Evolutionary conservation across 2,329 filamentous ascomycete genomes (phyloP), one percentile per base, ranked within the genome.

Genomic region (Fusarium nelsonii): DNA sequence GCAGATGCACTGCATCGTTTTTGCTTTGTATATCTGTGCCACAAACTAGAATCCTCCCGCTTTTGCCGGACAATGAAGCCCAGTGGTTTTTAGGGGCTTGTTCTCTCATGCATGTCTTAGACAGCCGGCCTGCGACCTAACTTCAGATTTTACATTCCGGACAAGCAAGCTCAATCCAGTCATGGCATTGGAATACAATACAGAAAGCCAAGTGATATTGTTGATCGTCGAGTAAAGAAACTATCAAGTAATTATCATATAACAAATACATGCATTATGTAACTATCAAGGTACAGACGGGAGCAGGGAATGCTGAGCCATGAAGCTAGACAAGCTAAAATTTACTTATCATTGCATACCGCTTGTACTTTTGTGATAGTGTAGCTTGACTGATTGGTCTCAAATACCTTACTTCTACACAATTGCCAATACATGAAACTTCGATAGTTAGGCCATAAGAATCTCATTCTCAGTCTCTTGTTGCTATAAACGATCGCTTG

Each of bases 271-370:
- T 23, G 23, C 23, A 14, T 23, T 9, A 9, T 51, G 18, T 16
- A 45, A 16, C 56, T 53, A 62, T 62, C 56, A 62, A 45, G 58
- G 58, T 61, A 9, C 56, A 44, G 14, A 23, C 4, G 14, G 3
- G 20, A 16, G 6, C 30, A 10, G 15, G 18, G 14, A 20, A 14
- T 15, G 20, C 43, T 30, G 30, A 40, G 36, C 3, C 28, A 32
- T 32, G 15, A 32, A 32, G 16, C 28, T n/a, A 32, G 9, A 9
- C 10, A 12, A 9, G 50, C 7, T 5, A 46, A 40, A 46, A 12
- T 28, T 18, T 16, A 23, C 28, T 18, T 18, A 18, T 37, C 34
- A 46, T 36, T 46, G 10, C 26, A 34, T 23, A 20, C 15, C 33
- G 11, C 23, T 33, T 53, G 20, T 26, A 30, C 11, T 18, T 30